These are phyloP conservation scores for Stagonosporopsis cucurbitacearum DNA, from an alignment of 2,329 filamentous ascomycete genomes.

Conservation along the genomic window DNA sequence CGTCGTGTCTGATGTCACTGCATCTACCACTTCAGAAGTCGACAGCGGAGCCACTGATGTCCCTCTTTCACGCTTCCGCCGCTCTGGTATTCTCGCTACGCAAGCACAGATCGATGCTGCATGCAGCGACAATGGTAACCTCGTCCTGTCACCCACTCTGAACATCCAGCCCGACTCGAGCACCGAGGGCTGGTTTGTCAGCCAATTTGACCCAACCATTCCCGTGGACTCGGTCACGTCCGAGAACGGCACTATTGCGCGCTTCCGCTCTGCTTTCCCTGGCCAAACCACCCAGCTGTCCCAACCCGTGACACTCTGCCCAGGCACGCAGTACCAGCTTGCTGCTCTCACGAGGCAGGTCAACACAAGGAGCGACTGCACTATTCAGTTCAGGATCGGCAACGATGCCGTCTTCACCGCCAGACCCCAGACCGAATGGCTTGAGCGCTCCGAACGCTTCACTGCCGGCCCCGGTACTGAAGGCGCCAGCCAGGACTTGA, in stretches of 20 bases:
- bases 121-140: slow-evolving; percentile 31
- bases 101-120: slow-evolving; percentile 34
- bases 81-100: slow-evolving; percentile 29
- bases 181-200: slow-evolving; percentile 32
- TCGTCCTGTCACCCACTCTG: slow-evolving; percentile 39
- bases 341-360: slow-evolving; percentile 21
- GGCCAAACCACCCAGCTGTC: slow-evolving; percentile 27
- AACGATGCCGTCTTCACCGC: slow-evolving; percentile 22
- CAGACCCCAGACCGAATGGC: slow-evolving; percentile 25
- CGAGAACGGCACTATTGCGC: slow-evolving; percentile 25
- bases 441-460: slow-evolving; percentile 20
- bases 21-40: neutral
- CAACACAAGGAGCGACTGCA: slow-evolving; percentile 27
- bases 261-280: slow-evolving; percentile 31
- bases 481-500: slow-evolving; percentile 33
- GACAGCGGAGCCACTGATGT: neutral
- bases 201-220: slow-evolving; percentile 25
- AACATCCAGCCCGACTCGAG: slow-evolving; percentile 20
- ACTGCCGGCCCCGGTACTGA: slow-evolving; percentile 24
- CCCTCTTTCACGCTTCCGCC: slow-evolving; percentile 16
- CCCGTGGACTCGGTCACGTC: slow-evolving; percentile 20
- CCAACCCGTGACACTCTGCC: slow-evolving; percentile 39
- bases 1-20: slow-evolving; percentile 6
- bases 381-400: slow-evolving; percentile 26
- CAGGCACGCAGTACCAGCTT: slow-evolving; percentile 32